A percentile compares a stretch with the other conserved stretches of the same genome.
Evolutionary conservation across 2,329 filamentous ascomycete species (phyloP).

Genomic region (Macrophomina tecta): DNA sequence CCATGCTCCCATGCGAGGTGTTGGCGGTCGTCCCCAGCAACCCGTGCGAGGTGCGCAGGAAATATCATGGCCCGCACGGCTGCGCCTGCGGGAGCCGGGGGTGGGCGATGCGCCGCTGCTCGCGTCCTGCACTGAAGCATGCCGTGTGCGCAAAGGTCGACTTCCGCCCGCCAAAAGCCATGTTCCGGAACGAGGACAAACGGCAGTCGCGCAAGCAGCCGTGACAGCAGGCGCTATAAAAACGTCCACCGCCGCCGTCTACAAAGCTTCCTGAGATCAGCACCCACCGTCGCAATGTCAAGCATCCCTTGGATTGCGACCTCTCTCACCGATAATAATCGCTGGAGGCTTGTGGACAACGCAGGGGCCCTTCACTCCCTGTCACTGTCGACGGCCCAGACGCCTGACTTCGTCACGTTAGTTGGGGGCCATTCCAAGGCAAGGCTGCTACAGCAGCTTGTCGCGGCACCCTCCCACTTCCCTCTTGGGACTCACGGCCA

Average conservation of each 20-base stretch:
- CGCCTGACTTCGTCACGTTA: constrained; percentile 29
- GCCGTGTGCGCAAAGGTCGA: neutral
- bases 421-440: constrained; percentile 29
- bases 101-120: neutral
- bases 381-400: neutral
- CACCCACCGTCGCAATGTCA: no score
- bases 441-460: constrained; percentile 6
- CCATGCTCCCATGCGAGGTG: no score
- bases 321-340: no score
- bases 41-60: neutral
- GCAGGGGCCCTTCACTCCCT: neutral
- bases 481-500: constrained; percentile 16
- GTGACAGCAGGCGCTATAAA: neutral
- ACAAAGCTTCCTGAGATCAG: neutral
- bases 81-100: neutral
- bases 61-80: neutral
- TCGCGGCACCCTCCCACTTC: neutral
- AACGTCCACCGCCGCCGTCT: neutral
- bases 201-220: neutral
- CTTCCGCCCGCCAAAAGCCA: neutral
- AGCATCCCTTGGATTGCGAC: no score
- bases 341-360: no score
- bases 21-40: no score
- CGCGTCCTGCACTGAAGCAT: constrained; percentile 3
- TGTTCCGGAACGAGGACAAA: constrained; percentile 4